A percentile compares a stretch with the other conserved stretches of the same genome.
Conservation (phyloP, 441 rosid genomes). For the Pelargonium australe region DNA sequence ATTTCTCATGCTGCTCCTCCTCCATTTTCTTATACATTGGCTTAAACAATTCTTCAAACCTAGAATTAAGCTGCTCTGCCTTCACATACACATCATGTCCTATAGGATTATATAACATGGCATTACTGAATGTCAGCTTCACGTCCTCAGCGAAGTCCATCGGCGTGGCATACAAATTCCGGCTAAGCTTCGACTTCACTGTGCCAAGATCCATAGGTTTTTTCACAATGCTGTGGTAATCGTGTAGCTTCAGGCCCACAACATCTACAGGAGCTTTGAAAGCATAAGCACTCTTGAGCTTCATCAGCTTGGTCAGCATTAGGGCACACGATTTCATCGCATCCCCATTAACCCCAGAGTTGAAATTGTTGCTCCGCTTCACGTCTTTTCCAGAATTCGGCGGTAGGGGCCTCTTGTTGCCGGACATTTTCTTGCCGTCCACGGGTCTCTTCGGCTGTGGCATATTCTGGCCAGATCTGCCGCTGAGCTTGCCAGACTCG, state of each 20-base stretch:
- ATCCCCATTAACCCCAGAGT: slow-evolving; percentile 9
- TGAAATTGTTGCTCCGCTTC: not conserved
- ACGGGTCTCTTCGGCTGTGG: slow-evolving; percentile 12
- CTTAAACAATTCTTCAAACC: slow-evolving; percentile 50
- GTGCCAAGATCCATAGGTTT: slow-evolving; percentile 91
- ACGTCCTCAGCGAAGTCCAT: slow-evolving; percentile 70
- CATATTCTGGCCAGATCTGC: slow-evolving; percentile 40
- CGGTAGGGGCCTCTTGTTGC: slow-evolving; percentile 44
- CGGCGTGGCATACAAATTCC: slow-evolving; percentile 51
- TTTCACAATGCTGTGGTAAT: slow-evolving; percentile 58
- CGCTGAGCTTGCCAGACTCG: slow-evolving; percentile 52
- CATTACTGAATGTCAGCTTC: slow-evolving; percentile 71
- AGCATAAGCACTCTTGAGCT: slow-evolving; percentile 57
- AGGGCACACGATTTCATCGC: slow-evolving; percentile 51
- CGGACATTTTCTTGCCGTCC: slow-evolving; percentile 36
- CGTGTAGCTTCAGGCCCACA: slow-evolving; percentile 53
- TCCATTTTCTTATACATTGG: slow-evolving; percentile 38
- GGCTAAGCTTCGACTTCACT: slow-evolving; percentile 50
- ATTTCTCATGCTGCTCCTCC: not conserved
- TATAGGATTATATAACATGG: slow-evolving; percentile 73
- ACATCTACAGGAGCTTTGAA: slow-evolving; percentile 77
- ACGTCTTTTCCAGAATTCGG: not conserved
- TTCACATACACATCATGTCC: slow-evolving; percentile 59
- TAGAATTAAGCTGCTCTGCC: slow-evolving; percentile 46
- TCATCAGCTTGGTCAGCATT: slow-evolving; percentile 71